Base-by-base conservation (phyloP, 2,329 filamentous ascomycete genomes). In the Fusarium sp. region DNA sequence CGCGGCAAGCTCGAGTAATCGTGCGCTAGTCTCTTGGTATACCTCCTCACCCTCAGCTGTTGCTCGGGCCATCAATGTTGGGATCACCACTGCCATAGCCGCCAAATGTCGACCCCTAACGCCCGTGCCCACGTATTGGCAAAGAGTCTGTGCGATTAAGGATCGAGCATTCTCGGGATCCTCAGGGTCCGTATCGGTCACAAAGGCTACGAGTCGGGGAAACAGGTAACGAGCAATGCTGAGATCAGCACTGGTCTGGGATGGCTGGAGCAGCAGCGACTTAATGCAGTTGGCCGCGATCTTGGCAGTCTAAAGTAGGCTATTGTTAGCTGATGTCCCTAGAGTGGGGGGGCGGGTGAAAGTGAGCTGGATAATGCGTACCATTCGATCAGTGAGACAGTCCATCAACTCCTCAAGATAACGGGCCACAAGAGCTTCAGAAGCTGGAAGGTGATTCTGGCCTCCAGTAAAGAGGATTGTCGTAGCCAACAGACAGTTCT, bases 231-330 rank as follows among this genome's bases (percentile, higher is more conserved):
- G 89, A 5, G 92, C 89, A 58, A 98, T 91, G 68, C 89, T 90
- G 76, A 94, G 89, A 79, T 95, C 92, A 26, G 93, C 91, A 2
- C 87, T 75, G 68, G 91, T 88, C 73, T 90, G 85, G 58, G 89
- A 85, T 60, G 89, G 84, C 76, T 92, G 86, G 8, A 98, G 85
- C 36, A 98, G 87, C 13, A 98, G 88, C 13, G 95, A 96, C 64
- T 95, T 91, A 75, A 96, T 90, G 82, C 96, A 99, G 79, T 94
- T 95, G 70, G 94, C 93, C 3, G 96, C 95, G 63, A 98, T 95
- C 79, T 94, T 97, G 62, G 94, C 93, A 4, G 94, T 96, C 90
- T 92, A 64, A 32, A 22, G 14, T 50, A 76, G 61, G 78, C 39
- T 57, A 70, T 61, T 50, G 57, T 76, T 38, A 64, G 64, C 52